Evolutionary conservation across 139 green algal species (phyloP).

Genomic region (Closterium sp.): DNA sequence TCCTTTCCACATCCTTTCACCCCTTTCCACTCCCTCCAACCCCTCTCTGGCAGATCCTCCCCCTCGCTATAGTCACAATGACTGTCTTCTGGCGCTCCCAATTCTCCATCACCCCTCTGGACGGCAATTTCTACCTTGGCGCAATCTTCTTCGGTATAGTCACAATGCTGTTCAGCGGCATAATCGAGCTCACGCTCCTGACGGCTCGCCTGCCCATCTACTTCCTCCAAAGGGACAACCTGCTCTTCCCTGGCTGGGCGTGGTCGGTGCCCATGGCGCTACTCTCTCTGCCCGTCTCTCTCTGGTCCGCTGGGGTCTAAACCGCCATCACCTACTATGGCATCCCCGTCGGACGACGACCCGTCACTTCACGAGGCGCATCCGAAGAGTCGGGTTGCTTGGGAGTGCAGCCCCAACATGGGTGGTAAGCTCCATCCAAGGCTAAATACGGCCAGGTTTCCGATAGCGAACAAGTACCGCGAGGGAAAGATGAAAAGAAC

Average conservation of each 20-base stretch:
- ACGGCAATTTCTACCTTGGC: conserved; percentile 28
- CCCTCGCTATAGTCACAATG: neutral
- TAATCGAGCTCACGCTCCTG: neutral
- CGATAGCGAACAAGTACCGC: too few relatives aligned
- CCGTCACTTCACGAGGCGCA: too few relatives aligned
- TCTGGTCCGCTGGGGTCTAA: conserved; percentile 56
- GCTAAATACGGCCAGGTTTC: too few relatives aligned
- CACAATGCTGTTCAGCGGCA: neutral
- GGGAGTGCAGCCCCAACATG: too few relatives aligned
- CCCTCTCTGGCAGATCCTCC: conserved; percentile 6
- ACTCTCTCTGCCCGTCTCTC: conserved; percentile 60
- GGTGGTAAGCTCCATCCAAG: too few relatives aligned
- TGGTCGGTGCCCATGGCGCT: conserved; percentile 52
- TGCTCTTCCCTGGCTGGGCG: conserved; percentile 65
- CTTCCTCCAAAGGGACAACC: conserved; percentile 75
- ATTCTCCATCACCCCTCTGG: neutral
- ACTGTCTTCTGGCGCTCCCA: neutral
- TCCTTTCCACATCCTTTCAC: too few relatives aligned
- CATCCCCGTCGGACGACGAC: too few relatives aligned
- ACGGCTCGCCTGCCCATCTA: conserved; percentile 56
- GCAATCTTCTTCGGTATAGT: neutral
- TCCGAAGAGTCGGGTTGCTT: too few relatives aligned
- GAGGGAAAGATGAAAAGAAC: too few relatives aligned
- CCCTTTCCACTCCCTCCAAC: too few relatives aligned
- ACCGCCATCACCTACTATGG: conserved; percentile 16